phyloP scores from a whole-genome alignment of 2,329 filamentous ascomycete species.

The Botryosphaeria dothidea region DNA sequence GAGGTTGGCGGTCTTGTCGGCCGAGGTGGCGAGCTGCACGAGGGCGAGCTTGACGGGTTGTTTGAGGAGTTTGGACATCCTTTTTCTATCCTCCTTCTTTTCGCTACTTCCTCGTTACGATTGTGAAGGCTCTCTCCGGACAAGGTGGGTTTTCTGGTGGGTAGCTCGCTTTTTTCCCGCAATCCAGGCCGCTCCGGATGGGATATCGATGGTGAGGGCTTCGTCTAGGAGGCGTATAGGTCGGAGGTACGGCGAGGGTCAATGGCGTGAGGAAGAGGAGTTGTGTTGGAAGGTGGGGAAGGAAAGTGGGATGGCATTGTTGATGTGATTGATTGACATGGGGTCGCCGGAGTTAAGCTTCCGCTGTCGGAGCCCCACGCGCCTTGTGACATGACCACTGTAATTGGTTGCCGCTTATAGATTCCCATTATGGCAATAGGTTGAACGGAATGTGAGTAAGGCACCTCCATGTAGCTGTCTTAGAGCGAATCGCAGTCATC shows the following conservation, averaged over 20 bases:
- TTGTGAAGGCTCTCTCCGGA: too few relatives aligned
- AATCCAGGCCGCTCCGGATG: too few relatives aligned
- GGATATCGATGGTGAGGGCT: too few relatives aligned
- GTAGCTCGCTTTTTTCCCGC: too few relatives aligned
- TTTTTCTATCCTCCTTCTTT: background rate
- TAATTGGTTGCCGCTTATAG: too few relatives aligned
- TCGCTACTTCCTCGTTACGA: background rate
- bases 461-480: too few relatives aligned
- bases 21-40: conserved; percentile 51
- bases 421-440: too few relatives aligned
- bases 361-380: conserved; percentile 2
- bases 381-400: background rate
- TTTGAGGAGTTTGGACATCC: conserved; percentile 30
- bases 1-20: conserved; percentile 86
- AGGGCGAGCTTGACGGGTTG: conserved; percentile 41
- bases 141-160: too few relatives aligned
- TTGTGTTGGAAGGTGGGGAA: background rate
- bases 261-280: background rate
- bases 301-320: conserved; percentile 11
- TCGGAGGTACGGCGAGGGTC: background rate
- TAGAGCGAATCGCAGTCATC: too few relatives aligned
- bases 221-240: too few relatives aligned
- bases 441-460: too few relatives aligned
- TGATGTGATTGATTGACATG: conserved; percentile 6
- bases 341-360: conserved; percentile 1